Conservation (phyloP, 2,329 filamentous ascomycete species). For the Colletotrichum euphorbiae region DNA sequence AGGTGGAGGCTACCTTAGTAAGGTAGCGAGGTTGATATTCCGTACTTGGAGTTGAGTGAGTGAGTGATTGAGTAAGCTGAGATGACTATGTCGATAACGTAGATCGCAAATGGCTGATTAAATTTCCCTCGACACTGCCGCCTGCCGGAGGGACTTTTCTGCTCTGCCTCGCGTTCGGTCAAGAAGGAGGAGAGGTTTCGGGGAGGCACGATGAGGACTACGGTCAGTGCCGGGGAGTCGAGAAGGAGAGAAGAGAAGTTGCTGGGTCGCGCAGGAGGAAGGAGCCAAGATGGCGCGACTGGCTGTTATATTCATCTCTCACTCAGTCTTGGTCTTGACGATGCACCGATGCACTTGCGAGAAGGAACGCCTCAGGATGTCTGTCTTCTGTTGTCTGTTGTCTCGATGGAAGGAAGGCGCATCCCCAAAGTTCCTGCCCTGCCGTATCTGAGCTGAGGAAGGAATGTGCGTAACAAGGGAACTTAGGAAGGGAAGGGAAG, state of each 20-base stretch:
- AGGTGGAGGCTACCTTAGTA: background rate
- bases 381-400: background rate
- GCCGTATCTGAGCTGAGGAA: background rate
- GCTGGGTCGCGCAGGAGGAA: conserved; percentile 12
- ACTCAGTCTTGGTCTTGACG: background rate
- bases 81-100: no score
- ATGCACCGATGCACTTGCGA: background rate
- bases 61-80: background rate
- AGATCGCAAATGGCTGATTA: background rate
- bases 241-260: conserved; percentile 13
- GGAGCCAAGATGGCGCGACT: conserved; percentile 12
- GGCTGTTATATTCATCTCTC: conserved; percentile 23
- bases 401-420: background rate
- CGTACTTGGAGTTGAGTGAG: background rate
- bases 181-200: conserved; percentile 13
- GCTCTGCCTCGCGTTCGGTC: conserved; percentile 1
- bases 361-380: conserved; percentile 1
- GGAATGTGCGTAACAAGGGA: background rate
- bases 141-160: conserved; percentile 22
- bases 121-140: conserved; percentile 34
- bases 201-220: conserved; percentile 10
- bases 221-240: conserved; percentile 8
- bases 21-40: background rate
- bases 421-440: background rate
- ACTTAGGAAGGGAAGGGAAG: background rate